Evolutionary conservation across 441 rosid genomes (phyloP).

Genomic region (Kokia cookei): DNA sequence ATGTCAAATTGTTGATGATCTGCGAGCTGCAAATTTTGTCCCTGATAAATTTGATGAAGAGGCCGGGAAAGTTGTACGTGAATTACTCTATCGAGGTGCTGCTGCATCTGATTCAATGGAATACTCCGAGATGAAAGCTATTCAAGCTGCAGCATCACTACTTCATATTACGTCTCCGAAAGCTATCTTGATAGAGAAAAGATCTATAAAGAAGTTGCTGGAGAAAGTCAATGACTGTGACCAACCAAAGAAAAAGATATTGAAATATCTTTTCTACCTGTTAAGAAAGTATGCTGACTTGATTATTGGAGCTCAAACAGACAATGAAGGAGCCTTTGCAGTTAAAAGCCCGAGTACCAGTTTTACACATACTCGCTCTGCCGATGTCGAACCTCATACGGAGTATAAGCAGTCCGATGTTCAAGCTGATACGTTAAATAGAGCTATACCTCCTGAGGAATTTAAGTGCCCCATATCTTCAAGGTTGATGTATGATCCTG

Average conservation of each 20-base stretch:
- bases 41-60: constrained; percentile 60
- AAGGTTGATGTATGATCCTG: constrained; percentile 81
- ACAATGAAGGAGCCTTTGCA: constrained; percentile 19
- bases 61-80: constrained; percentile 55
- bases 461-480: constrained; percentile 67
- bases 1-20: constrained; percentile 50
- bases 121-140: constrained; percentile 34
- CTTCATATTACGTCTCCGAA: constrained; percentile 48
- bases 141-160: constrained; percentile 48
- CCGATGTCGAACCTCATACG: constrained; percentile 18
- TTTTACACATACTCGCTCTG: constrained; percentile 18
- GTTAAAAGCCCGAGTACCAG: not conserved
- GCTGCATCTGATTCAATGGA: constrained; percentile 37
- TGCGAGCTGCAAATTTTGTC: constrained; percentile 40
- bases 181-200: constrained; percentile 55
- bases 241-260: constrained; percentile 33
- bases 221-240: constrained; percentile 32
- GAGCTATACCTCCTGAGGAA: constrained; percentile 39
- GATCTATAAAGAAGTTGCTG: constrained; percentile 46
- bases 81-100: constrained; percentile 39
- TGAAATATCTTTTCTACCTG: constrained; percentile 47
- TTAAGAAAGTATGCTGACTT: constrained; percentile 46
- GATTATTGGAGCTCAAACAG: constrained; percentile 33
- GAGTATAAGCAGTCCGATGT: constrained; percentile 12
- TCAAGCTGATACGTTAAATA: constrained; percentile 19